Base-by-base conservation (phyloP, 2,329 filamentous ascomycete species). In the Aspergillus quadricinctus region DNA sequence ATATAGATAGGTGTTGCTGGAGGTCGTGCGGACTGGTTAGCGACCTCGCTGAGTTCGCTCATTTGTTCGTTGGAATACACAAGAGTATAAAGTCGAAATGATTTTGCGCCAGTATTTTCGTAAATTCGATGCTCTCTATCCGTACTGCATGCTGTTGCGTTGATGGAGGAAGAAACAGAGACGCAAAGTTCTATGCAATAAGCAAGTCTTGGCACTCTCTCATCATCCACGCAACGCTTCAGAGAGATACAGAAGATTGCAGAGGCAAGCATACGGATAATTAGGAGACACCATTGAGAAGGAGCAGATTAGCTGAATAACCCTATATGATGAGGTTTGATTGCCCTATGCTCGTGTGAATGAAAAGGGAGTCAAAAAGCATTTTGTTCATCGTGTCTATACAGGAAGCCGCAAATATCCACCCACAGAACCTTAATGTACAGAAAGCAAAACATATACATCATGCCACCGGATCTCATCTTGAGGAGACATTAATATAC, bases 1-100 rank as follows among this genome's bases (percentile, higher is more conserved):
- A 97, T 85, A 70, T 88, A 88, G 48, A 75, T 74, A 51, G 85
- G 85, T 53, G 82, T 83, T 23, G 83, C 78, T 35, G 82, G 80
- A 37, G 79, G 77, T 35, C 65, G 57, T 49, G 50, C 58, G 17
- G 54, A 45, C 28, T 64, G 62, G 14, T 27, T 10, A 21, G 56
- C n/a, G 27, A 52, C 11, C 21, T 55, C 35, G 49, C 54, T 61
- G 19, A 52, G 17, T 14, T 55, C 35, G 49, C 53, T 61, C 57
- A 61, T 64, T 58, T 51, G 50, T 14, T n/a, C 10, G 50, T 29
- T 46, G 1, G 2, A 46, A 46, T 11, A 2, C 14, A 14, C 5
- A 17, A 11, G 6, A 46, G 2, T 14, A 27, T 7, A 2, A 17
- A 3, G 21, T 25, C 21, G n/a, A 46, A 14, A 23, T 21, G 5